These are phyloP conservation scores for Talaromyces sp. DNA, from an alignment of 2,329 filamentous ascomycete genomes.

Conservation along the genomic window DNA sequence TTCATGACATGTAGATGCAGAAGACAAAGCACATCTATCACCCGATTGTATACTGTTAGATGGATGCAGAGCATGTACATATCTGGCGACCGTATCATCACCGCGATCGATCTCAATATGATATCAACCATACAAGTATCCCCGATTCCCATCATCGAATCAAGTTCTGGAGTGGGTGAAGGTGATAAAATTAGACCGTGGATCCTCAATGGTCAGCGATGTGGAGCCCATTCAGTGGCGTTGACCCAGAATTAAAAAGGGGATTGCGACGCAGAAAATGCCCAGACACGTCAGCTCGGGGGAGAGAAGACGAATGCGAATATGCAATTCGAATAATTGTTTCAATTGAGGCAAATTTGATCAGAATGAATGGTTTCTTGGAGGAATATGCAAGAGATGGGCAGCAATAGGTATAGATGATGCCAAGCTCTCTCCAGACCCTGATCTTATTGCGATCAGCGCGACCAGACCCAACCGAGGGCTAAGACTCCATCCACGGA, in stretches of 20 bases:
- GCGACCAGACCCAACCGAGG: not conserved
- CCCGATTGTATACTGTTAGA: too few relatives aligned
- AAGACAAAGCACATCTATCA: too few relatives aligned
- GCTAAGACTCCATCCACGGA: not conserved
- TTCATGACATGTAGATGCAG: too few relatives aligned
- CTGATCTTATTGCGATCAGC: constrained; percentile 3
- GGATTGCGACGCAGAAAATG: constrained; percentile 6
- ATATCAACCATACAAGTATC: not conserved
- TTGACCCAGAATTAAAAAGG: constrained; percentile 4
- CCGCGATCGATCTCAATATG: too few relatives aligned
- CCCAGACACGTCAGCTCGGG: constrained; percentile 6
- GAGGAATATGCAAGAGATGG: too few relatives aligned
- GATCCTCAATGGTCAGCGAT: not conserved
- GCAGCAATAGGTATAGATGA: too few relatives aligned
- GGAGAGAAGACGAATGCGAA: too few relatives aligned
- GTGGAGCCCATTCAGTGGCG: constrained; percentile 1
- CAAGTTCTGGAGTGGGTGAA: not conserved
- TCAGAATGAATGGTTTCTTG: too few relatives aligned
- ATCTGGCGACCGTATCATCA: too few relatives aligned
- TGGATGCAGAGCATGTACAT: too few relatives aligned
- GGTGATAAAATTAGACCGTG: constrained; percentile 5
- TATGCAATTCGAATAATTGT: too few relatives aligned
- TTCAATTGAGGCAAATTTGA: too few relatives aligned
- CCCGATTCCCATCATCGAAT: not conserved
- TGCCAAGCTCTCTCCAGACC: not conserved